Evolutionary conservation across 345 rosid species (phyloP).

Genomic region (Salix udensis): DNA sequence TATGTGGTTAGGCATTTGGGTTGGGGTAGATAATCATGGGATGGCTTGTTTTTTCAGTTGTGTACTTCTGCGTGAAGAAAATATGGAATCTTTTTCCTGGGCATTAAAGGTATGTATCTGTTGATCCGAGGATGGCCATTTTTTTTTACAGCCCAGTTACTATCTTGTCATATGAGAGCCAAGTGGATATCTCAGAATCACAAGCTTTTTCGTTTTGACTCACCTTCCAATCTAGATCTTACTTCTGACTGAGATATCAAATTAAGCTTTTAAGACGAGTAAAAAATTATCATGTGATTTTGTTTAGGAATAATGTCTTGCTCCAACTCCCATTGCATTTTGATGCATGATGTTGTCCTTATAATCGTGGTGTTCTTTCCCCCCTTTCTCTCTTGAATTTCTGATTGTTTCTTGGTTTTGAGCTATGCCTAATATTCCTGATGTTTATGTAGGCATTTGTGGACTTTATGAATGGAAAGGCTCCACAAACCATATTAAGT

Average conservation of each 20-base stretch:
- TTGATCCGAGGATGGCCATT: not conserved
- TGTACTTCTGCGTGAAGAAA: slow-evolving; percentile 37
- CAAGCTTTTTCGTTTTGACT: not conserved
- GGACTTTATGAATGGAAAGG: slow-evolving; percentile 42
- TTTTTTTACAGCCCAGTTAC: too few species aligned
- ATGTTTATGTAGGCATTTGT: slow-evolving; percentile 28
- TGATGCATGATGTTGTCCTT: not conserved
- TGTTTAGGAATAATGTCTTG: not conserved
- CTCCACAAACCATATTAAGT: slow-evolving; percentile 40
- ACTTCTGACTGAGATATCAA: not conserved
- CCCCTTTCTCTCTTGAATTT: not conserved
- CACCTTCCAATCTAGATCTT: not conserved
- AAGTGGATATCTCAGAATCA: not conserved
- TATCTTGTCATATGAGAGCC: not conserved
- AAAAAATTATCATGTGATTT: not conserved
- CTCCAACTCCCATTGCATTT: not conserved
- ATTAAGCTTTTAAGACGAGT: not conserved
- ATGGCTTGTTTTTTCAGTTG: slow-evolving; percentile 39
- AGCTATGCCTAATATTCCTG: not conserved
- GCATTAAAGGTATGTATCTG: slow-evolving; percentile 33
- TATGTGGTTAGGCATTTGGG: slow-evolving; percentile 39
- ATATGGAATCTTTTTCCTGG: slow-evolving; percentile 37
- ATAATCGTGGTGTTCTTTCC: not conserved
- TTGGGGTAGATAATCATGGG: slow-evolving; percentile 43
- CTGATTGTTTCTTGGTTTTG: not conserved